phyloP scores from a whole-genome alignment of 441 rosid species.

The Populus hybrid region DNA sequence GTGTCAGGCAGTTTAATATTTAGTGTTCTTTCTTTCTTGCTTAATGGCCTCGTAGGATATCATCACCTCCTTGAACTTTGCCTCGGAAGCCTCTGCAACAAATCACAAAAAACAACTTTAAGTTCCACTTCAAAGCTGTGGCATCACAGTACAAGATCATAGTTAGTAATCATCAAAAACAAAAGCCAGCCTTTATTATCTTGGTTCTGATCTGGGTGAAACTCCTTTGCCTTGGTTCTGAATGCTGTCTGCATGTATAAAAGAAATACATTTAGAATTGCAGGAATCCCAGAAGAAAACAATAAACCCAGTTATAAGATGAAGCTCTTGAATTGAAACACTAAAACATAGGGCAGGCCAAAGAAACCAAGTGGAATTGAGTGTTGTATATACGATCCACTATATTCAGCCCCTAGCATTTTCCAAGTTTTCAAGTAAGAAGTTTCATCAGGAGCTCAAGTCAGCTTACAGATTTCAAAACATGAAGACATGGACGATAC shows the following conservation, averaged over 20 bases:
- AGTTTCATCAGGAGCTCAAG: background rate
- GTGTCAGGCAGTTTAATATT: slow-evolving; percentile 18
- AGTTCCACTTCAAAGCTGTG: background rate
- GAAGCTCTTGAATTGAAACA: background rate
- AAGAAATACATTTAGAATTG: slow-evolving; percentile 2
- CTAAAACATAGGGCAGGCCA: background rate
- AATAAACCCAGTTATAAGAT: background rate
- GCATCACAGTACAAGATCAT: background rate
- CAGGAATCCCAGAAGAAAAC: background rate
- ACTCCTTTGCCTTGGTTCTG: slow-evolving; percentile 79
- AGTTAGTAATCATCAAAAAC: background rate
- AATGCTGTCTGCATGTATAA: slow-evolving; percentile 65
- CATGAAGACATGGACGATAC: background rate
- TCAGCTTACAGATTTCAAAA: background rate
- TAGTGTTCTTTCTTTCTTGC: slow-evolving; percentile 56
- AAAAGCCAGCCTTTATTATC: slow-evolving; percentile 59
- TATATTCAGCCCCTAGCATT: background rate
- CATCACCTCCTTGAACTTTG: slow-evolving; percentile 92
- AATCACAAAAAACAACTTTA: background rate
- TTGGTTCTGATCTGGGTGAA: slow-evolving; percentile 97
- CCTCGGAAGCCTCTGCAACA: slow-evolving; percentile 78
- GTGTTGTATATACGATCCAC: background rate
- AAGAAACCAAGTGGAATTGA: background rate
- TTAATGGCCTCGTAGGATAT: slow-evolving; percentile 87
- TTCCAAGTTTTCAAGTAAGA: background rate